Conservation (phyloP, 306 rosid genomes). For the Gastrolobium villosum region DNA sequence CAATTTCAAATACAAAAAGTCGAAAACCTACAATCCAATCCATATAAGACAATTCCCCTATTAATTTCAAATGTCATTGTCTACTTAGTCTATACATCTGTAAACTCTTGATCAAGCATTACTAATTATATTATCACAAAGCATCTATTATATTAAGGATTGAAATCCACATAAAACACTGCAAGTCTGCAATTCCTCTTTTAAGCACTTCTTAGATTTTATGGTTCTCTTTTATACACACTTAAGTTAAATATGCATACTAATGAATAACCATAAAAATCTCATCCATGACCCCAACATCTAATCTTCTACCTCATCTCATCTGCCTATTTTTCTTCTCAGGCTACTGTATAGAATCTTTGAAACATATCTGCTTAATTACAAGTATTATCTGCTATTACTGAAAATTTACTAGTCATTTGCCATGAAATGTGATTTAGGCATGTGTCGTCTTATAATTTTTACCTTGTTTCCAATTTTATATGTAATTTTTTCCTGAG, state of each 20-base stretch:
- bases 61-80: slow-evolving; percentile 12
- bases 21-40: background rate
- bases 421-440: slow-evolving; percentile 15
- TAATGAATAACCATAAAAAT: background rate
- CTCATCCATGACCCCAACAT: slow-evolving; percentile 1
- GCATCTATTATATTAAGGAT: slow-evolving; percentile 5
- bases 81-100: background rate
- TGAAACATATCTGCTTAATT: slow-evolving; percentile 8
- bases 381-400: slow-evolving; percentile 19
- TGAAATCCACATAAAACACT: slow-evolving; percentile 30
- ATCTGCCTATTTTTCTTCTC: slow-evolving; percentile 31
- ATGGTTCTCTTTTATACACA: slow-evolving; percentile 15
- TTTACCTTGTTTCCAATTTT: slow-evolving; percentile 92
- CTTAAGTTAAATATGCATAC: slow-evolving; percentile 12
- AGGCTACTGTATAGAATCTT: slow-evolving; percentile 27
- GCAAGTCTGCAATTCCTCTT: slow-evolving; percentile 13
- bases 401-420: slow-evolving; percentile 21
- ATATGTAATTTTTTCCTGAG: slow-evolving; percentile 81
- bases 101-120: slow-evolving; percentile 15
- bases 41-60: background rate
- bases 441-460: slow-evolving; percentile 30
- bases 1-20: background rate
- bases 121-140: slow-evolving; percentile 9
- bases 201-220: slow-evolving; percentile 8
- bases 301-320: slow-evolving; percentile 8